Conservation (phyloP, 768 basidiomycete species). For the Phanerodontia chrysosporium region DNA sequence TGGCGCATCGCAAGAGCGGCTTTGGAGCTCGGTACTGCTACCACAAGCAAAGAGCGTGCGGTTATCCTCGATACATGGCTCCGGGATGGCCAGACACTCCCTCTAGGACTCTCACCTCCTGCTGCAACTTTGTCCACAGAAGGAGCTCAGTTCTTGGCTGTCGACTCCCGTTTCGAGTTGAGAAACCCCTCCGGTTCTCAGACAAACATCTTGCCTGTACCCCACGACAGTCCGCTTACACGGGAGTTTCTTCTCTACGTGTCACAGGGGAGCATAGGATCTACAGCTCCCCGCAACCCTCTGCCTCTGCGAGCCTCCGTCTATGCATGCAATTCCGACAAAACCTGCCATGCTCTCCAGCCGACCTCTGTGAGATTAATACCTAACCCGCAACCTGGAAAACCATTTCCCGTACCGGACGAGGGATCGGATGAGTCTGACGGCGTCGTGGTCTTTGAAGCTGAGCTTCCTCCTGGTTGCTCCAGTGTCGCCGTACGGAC, state of each 20-base stretch:
- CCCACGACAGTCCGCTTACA: conserved; percentile 11
- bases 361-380: conserved; percentile 56
- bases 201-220: conserved; percentile 50
- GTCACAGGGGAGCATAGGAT: conserved; percentile 51
- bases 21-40: conserved; percentile 53
- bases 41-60: conserved; percentile 26
- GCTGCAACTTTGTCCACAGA: not conserved
- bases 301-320: conserved; percentile 44
- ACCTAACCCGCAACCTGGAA: conserved; percentile 52
- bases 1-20: conserved; percentile 81
- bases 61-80: conserved; percentile 62
- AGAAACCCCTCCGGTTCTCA: conserved; percentile 37
- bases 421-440: conserved; percentile 76
- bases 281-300: conserved; percentile 47
- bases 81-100: conserved; percentile 51
- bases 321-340: conserved; percentile 36
- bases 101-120: conserved; percentile 17
- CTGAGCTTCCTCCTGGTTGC: conserved; percentile 29
- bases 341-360: conserved; percentile 16
- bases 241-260: conserved; percentile 51
- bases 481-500: conserved; percentile 53
- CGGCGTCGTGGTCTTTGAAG: conserved; percentile 63
- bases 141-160: conserved; percentile 3
- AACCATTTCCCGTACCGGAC: conserved; percentile 58
- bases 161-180: conserved; percentile 33